These are phyloP conservation scores for Huntiella decipiens DNA, from an alignment of 2,329 filamentous ascomycete species.

Conservation along the genomic window DNA sequence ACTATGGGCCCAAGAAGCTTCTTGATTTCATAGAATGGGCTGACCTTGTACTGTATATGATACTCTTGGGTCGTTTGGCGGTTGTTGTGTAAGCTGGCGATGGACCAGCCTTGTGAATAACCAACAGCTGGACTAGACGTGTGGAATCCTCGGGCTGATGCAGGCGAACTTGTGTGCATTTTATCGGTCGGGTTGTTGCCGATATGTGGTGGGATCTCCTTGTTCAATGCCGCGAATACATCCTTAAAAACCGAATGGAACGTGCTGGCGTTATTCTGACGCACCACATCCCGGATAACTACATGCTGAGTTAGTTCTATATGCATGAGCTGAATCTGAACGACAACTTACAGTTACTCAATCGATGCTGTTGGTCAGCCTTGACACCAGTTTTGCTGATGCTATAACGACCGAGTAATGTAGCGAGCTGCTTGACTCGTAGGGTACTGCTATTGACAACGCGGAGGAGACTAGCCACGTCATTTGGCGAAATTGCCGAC, in stretches of 20 bases:
- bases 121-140: background rate
- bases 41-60: too few relatives aligned
- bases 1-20: constrained; percentile 36
- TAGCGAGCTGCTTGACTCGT: constrained; percentile 48
- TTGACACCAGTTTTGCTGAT: constrained; percentile 72
- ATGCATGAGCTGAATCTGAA: background rate
- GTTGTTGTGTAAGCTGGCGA: too few relatives aligned
- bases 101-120: too few relatives aligned
- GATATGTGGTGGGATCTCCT: background rate
- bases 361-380: constrained; percentile 57
- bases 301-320: background rate
- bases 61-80: too few relatives aligned
- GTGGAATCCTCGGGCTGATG: background rate
- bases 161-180: too few relatives aligned
- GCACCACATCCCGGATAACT: constrained; percentile 25
- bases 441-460: constrained; percentile 26
- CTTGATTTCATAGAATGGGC: constrained; percentile 66
- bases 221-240: constrained; percentile 1
- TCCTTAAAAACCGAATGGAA: constrained; percentile 22
- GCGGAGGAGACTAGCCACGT: constrained; percentile 27
- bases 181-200: background rate
- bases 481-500: constrained; percentile 14
- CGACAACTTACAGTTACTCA: constrained; percentile 50
- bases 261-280: constrained; percentile 20
- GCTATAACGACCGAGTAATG: constrained; percentile 55